These are phyloP conservation scores for Solanum arcanum DNA, from an alignment of 257 asterid genomes.

Conservation along the genomic window DNA sequence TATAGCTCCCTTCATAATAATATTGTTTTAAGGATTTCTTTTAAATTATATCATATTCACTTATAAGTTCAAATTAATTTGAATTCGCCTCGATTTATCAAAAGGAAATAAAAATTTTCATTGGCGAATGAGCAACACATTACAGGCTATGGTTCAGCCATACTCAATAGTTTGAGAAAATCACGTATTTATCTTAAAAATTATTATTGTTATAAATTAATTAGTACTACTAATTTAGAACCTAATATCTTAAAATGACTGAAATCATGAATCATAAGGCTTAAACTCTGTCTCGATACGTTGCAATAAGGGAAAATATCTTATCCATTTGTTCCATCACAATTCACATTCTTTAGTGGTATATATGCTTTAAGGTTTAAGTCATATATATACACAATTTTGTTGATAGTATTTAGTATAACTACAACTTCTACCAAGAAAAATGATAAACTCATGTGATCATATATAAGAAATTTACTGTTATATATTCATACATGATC, in stretches of 20 bases:
- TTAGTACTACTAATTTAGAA: neutral
- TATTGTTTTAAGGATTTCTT: neutral
- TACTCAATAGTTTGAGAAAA: neutral
- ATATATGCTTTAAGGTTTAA: too few species aligned
- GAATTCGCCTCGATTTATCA: neutral
- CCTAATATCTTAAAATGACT: neutral
- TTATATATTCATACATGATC: too few species aligned
- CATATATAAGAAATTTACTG: too few species aligned
- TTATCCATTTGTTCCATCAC: too few species aligned
- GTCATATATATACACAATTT: too few species aligned
- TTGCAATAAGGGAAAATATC: too few species aligned
- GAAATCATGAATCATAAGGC: too few species aligned
- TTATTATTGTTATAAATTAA: neutral
- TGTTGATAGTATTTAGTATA: too few species aligned
- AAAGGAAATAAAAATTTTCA: neutral
- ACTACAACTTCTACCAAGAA: too few species aligned
- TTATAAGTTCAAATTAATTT: neutral
- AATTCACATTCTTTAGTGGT: too few species aligned
- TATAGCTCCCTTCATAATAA: neutral
- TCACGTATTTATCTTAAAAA: neutral
- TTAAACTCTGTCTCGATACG: too few species aligned
- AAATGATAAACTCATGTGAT: neutral
- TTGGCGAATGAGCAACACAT: neutral
- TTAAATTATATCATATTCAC: neutral
- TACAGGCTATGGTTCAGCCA: fast-evolving